These are phyloP conservation scores for Polychaeton citri DNA, from an alignment of 2,329 filamentous ascomycete species.

Conservation along the genomic window DNA sequence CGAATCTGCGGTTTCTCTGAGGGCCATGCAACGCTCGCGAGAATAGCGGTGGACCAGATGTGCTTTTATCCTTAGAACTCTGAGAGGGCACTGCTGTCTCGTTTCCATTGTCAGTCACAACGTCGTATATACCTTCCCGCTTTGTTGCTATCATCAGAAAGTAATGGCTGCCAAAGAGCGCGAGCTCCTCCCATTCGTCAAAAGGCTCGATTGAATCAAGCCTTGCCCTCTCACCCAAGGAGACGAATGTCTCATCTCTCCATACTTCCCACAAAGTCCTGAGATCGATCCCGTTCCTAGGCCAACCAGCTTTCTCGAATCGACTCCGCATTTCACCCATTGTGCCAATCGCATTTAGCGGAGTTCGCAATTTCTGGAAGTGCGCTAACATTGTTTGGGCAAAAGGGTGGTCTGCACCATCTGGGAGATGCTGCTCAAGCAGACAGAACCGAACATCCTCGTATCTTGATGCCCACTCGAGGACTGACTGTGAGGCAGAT, in stretches of 20 bases:
- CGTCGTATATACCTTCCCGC: background rate
- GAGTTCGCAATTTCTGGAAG: constrained; percentile 67
- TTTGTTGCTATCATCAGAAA: constrained; percentile 58
- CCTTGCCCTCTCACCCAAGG: constrained; percentile 41
- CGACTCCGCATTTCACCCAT: constrained; percentile 52
- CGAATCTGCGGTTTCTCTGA: constrained; percentile 24
- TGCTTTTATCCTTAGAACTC: background rate
- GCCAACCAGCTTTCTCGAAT: constrained; percentile 59
- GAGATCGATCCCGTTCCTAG: constrained; percentile 36
- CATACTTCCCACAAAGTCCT: constrained; percentile 73
- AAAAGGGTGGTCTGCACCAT: constrained; percentile 67
- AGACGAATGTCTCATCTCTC: constrained; percentile 55
- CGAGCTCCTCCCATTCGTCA: constrained; percentile 94
- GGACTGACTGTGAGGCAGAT: constrained; percentile 56
- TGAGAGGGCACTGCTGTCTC: background rate
- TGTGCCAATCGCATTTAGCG: constrained; percentile 57
- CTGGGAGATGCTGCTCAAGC: constrained; percentile 73
- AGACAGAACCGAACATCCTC: constrained; percentile 69
- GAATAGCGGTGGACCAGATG: constrained; percentile 5
- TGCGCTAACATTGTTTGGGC: constrained; percentile 73
- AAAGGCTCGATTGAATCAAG: constrained; percentile 69
- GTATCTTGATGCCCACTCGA: constrained; percentile 63
- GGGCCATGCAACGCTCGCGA: no score
- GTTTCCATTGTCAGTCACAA: background rate
- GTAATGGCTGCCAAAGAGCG: constrained; percentile 73